Percentiles rank a stretch among this genome's conserved stretches.
These are phyloP conservation scores for Juncus inflexus DNA, from an alignment of 176 grass and related monocot species.

Conservation along the genomic window DNA sequence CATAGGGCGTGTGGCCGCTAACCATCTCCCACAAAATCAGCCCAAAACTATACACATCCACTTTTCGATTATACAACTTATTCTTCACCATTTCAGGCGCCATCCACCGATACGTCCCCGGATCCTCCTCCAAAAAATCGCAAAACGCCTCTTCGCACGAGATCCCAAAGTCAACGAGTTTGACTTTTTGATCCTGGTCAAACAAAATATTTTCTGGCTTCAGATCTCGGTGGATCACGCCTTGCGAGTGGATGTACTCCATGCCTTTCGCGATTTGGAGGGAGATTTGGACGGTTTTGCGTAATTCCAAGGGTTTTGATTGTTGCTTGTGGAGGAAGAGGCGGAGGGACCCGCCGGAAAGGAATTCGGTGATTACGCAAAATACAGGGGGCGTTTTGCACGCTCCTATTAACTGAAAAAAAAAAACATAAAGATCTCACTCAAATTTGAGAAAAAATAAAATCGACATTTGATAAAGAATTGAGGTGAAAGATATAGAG, in stretches of 20 bases:
- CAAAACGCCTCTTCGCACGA: slow-evolving; percentile 63
- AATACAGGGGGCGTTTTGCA: slow-evolving; percentile 69
- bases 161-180: slow-evolving; percentile 90
- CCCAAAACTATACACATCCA: slow-evolving; percentile 94
- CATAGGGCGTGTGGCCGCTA: slow-evolving; percentile 66
- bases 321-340: slow-evolving; percentile 72
- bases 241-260: slow-evolving; percentile 92
- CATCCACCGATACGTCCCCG: slow-evolving; percentile 97
- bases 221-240: slow-evolving; percentile 82
- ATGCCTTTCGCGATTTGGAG: slow-evolving; percentile 66
- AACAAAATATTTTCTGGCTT: slow-evolving; percentile 98
- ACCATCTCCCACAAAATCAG: slow-evolving; percentile 83
- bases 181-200: slow-evolving; percentile 68
- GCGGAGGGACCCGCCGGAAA: slow-evolving; percentile 76
- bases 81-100: slow-evolving; percentile 90
- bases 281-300: slow-evolving; percentile 56
- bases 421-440: slow-evolving; percentile 11
- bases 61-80: slow-evolving; percentile 69
- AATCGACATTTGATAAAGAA: neutral
- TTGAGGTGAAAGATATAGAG: neutral
- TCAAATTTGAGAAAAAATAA: slow-evolving; percentile 6
- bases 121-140: slow-evolving; percentile 61
- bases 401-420: slow-evolving; percentile 66
- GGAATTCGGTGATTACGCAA: slow-evolving; percentile 88
- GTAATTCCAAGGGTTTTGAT: slow-evolving; percentile 46